These are phyloP conservation scores for Kitagawia praeruptora DNA, from an alignment of 129 eudicot genomes.

Conservation along the genomic window DNA sequence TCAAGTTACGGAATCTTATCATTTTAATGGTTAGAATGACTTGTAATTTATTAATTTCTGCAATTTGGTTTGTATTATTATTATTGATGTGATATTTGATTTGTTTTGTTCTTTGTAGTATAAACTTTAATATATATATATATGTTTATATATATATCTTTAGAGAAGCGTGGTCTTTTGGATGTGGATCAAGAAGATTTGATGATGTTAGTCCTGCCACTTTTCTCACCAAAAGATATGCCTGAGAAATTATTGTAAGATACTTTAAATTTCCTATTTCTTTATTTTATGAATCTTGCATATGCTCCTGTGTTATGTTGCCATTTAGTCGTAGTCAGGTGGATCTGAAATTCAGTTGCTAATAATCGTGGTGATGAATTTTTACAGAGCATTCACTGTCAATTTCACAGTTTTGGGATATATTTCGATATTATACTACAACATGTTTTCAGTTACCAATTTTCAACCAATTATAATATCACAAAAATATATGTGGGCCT, in stretches of 20 bases:
- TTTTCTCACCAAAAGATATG: slow-evolving; percentile 60
- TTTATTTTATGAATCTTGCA: background rate
- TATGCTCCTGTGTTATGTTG: background rate
- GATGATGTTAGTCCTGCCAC: slow-evolving; percentile 73
- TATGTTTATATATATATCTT: background rate
- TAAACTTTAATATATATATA: slow-evolving; percentile 11
- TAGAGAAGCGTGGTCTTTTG: slow-evolving; percentile 62
- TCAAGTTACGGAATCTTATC: slow-evolving; percentile 56
- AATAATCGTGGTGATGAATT: background rate
- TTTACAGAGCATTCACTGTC: background rate
- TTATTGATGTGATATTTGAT: background rate
- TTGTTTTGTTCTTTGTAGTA: background rate
- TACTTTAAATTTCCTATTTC: slow-evolving; percentile 13
- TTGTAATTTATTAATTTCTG: background rate
- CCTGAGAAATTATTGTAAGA: slow-evolving; percentile 81
- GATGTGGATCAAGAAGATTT: slow-evolving; percentile 80
- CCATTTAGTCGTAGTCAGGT: background rate
- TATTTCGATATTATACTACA: no score
- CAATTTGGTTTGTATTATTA: slow-evolving; percentile 44
- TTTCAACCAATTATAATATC: no score
- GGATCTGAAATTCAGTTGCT: background rate
- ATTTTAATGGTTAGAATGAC: slow-evolving; percentile 58
- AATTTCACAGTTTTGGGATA: background rate
- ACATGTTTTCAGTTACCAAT: no score
- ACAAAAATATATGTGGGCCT: no score